phyloP scores from a whole-genome alignment of 2,329 filamentous ascomycete genomes.

The Pseudogymnoascus sp. region DNA sequence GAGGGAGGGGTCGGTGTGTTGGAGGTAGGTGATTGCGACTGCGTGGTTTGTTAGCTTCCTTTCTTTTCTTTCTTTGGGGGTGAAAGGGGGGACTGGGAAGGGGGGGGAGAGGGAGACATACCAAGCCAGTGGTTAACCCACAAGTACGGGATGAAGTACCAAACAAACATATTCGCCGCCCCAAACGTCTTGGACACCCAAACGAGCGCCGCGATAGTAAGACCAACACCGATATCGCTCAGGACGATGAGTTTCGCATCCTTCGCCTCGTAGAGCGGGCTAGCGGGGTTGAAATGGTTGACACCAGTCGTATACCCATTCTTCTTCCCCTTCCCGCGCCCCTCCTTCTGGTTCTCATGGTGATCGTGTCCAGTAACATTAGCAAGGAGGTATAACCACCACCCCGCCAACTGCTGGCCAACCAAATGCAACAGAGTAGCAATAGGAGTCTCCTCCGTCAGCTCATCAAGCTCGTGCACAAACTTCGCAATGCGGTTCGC shows the following conservation, averaged over 20 bases:
- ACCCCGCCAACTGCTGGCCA: conserved; percentile 81
- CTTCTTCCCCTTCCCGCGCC: conserved; percentile 82
- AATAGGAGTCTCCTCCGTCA: conserved; percentile 91
- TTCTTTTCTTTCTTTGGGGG: not conserved
- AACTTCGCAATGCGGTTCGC: conserved; percentile 65
- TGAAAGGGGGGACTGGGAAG: too few relatives aligned
- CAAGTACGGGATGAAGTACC: conserved; percentile 91
- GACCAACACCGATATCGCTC: conserved; percentile 70
- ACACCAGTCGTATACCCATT: conserved; percentile 76
- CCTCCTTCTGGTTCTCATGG: conserved; percentile 85
- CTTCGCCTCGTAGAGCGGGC: conserved; percentile 84
- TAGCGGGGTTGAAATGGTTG: conserved; percentile 88
- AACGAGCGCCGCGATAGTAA: conserved; percentile 48
- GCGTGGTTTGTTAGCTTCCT: conserved; percentile 17
- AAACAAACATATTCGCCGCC: conserved; percentile 78
- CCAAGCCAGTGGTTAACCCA: conserved; percentile 99
- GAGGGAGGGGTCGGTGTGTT: conserved; percentile 91
- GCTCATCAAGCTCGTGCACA: conserved; percentile 74
- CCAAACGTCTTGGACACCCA: conserved; percentile 70
- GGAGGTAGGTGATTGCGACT: conserved; percentile 96
- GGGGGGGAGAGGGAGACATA: conserved; percentile 41
- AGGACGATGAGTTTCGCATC: conserved; percentile 80
- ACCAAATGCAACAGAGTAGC: conserved; percentile 67
- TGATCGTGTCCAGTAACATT: conserved; percentile 96
- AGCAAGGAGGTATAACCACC: conserved; percentile 82